Percentiles rank a stretch among this genome's conserved stretches.
Evolutionary conservation across 148 eudicot genomes (phyloP).

Genomic region (Gaultheria prostrata): DNA sequence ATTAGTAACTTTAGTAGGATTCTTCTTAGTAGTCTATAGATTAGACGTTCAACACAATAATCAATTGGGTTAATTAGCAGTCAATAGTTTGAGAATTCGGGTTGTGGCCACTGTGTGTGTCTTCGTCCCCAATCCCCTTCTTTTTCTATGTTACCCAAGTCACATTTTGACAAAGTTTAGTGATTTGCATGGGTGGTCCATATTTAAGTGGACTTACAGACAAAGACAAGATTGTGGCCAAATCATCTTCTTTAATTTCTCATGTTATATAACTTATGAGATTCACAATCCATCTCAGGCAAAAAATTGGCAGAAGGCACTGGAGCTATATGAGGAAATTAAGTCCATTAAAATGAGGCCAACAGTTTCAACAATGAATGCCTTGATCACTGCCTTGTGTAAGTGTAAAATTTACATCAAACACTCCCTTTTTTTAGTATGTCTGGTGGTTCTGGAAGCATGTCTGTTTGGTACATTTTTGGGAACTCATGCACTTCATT

Average conservation of each 20-base stretch:
- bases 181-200: neutral
- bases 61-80: neutral
- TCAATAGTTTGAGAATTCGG: neutral
- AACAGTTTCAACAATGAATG: slow-evolving; percentile 84
- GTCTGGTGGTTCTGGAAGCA: neutral
- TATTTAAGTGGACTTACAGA: neutral
- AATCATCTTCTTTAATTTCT: slow-evolving; percentile 6
- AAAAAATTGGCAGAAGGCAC: slow-evolving; percentile 76
- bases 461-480: neutral
- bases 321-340: slow-evolving; percentile 75
- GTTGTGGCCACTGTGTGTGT: neutral
- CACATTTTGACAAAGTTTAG: neutral
- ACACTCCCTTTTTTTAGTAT: neutral
- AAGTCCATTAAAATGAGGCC: slow-evolving; percentile 64
- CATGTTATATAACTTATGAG: slow-evolving; percentile 9
- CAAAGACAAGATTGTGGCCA: neutral
- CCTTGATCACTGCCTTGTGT: slow-evolving; percentile 87
- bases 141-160: neutral
- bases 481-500: neutral
- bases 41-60: neutral
- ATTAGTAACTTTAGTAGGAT: neutral
- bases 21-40: neutral
- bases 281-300: slow-evolving; percentile 50
- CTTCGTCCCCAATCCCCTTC: neutral
- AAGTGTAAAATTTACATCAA: slow-evolving; percentile 31